Conservation (phyloP, 768 basidiomycete genomes). For the Steccherinum ochraceum region DNA sequence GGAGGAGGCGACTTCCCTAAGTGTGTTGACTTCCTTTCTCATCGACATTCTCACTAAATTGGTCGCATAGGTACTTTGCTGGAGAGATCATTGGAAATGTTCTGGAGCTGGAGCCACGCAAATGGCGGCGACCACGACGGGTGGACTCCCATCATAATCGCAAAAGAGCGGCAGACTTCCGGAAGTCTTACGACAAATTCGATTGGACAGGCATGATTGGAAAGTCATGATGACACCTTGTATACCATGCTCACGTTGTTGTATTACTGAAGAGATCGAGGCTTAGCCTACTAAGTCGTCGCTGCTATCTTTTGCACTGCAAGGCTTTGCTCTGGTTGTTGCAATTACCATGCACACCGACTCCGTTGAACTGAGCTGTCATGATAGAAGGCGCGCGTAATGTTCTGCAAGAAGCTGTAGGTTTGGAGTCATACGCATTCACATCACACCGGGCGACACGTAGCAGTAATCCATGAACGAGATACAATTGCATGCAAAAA, state of each 20-base stretch:
- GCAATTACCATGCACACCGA: too few relatives aligned
- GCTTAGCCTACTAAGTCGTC: too few relatives aligned
- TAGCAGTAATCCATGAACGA: background rate
- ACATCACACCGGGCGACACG: background rate
- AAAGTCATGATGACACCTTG: constrained; percentile 20
- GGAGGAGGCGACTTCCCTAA: constrained; percentile 89
- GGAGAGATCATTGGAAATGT: constrained; percentile 92
- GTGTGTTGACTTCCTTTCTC: constrained; percentile 35
- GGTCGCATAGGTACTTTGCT: constrained; percentile 78
- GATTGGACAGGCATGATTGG: constrained; percentile 80
- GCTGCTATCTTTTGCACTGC: too few relatives aligned
- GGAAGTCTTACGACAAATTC: constrained; percentile 67
- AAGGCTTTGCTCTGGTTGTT: too few relatives aligned
- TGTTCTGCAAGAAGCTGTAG: too few relatives aligned
- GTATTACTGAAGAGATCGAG: too few relatives aligned
- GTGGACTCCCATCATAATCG: constrained; percentile 67
- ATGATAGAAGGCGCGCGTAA: too few relatives aligned
- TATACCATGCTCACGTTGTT: too few relatives aligned
- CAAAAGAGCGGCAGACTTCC: constrained; percentile 64
- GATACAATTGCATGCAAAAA: background rate
- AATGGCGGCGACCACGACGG: constrained; percentile 76
- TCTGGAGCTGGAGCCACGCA: constrained; percentile 78
- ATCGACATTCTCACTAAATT: background rate
- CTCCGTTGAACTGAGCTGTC: too few relatives aligned
- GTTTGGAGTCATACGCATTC: too few relatives aligned